Evolutionary conservation across 768 basidiomycete genomes (phyloP).

Genomic region (Tubosaeta sp.): DNA sequence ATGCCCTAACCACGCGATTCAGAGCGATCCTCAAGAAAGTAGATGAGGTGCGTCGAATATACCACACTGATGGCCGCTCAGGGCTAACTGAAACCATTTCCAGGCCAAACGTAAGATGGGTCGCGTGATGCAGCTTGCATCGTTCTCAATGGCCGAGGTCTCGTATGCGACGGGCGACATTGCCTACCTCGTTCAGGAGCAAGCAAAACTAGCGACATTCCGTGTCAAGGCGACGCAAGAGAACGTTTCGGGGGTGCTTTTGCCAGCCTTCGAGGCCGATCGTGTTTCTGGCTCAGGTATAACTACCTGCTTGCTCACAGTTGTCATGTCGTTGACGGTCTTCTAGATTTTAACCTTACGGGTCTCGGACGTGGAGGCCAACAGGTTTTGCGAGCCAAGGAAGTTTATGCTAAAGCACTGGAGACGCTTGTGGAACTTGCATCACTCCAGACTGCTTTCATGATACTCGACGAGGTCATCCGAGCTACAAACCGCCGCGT

Average conservation of each 20-base stretch:
- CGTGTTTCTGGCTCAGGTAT: constrained; percentile 79
- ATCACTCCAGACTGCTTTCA: constrained; percentile 95
- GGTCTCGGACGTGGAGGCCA: constrained; percentile 96
- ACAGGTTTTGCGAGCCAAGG: constrained; percentile 90
- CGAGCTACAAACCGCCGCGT: constrained; percentile 98
- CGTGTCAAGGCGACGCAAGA: constrained; percentile 93
- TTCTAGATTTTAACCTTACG: constrained; percentile 91
- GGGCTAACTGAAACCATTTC: constrained; percentile 20
- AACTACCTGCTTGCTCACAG: constrained; percentile 2
- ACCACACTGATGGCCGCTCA: not conserved
- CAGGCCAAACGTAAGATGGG: constrained; percentile 99
- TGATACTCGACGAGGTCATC: constrained; percentile 97
- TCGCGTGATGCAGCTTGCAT: constrained; percentile 96
- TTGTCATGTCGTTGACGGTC: not conserved
- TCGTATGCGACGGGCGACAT: constrained; percentile 98
- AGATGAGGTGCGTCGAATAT: constrained; percentile 72
- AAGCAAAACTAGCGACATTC: constrained; percentile 87
- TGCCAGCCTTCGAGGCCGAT: constrained; percentile 94
- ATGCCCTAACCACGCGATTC: constrained; percentile 94
- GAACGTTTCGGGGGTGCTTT: constrained; percentile 94
- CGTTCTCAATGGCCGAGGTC: constrained; percentile 98
- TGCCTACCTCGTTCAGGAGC: constrained; percentile 95
- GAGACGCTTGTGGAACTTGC: constrained; percentile 97
- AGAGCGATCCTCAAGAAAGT: constrained; percentile 92
- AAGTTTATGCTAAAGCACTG: constrained; percentile 96